These are phyloP conservation scores for Sporisorium sorghi DNA, from an alignment of 1,284 basidiomycete genomes.

Conservation along the genomic window DNA sequence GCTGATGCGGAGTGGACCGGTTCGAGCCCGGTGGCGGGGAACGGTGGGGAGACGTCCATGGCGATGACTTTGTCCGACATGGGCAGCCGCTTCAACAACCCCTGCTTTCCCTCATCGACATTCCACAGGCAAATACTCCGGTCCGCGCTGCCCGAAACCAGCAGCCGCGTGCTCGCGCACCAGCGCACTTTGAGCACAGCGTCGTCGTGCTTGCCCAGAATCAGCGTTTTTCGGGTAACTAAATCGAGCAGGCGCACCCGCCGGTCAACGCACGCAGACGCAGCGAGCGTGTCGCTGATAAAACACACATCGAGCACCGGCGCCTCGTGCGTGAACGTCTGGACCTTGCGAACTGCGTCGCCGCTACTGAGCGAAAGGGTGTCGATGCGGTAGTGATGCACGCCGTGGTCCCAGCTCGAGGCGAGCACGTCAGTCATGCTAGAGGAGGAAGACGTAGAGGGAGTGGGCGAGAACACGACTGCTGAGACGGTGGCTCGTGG, in stretches of 20 bases:
- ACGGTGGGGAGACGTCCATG: slow-evolving; percentile 60
- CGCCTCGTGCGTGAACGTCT: slow-evolving; percentile 61
- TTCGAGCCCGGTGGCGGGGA: not conserved
- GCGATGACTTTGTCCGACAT: slow-evolving; percentile 64
- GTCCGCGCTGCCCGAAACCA: slow-evolving; percentile 57
- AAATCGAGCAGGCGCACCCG: slow-evolving; percentile 62
- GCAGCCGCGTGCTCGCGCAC: slow-evolving; percentile 41
- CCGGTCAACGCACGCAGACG: slow-evolving; percentile 60
- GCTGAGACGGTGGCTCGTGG: slow-evolving; percentile 51
- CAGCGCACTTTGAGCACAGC: slow-evolving; percentile 58
- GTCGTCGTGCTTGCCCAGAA: slow-evolving; percentile 63
- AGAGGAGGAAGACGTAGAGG: slow-evolving; percentile 3
- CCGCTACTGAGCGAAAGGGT: not conserved
- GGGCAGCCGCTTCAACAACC: slow-evolving; percentile 40
- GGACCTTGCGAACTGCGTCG: slow-evolving; percentile 28
- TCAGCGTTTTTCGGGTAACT: slow-evolving; percentile 44
- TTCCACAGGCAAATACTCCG: slow-evolving; percentile 58
- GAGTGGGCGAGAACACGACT: slow-evolving; percentile 47
- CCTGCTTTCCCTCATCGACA: slow-evolving; percentile 8
- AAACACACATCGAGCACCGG: slow-evolving; percentile 66
- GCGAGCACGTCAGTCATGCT: slow-evolving; percentile 43
- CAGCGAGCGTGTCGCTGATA: slow-evolving; percentile 53
- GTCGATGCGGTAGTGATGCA: slow-evolving; percentile 56
- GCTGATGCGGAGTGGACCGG: slow-evolving; percentile 12
- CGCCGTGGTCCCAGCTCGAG: slow-evolving; percentile 62